Evolutionary conservation across 805 yeast species (phyloP).

Genomic region (Nakazawaea molendinolei): DNA sequence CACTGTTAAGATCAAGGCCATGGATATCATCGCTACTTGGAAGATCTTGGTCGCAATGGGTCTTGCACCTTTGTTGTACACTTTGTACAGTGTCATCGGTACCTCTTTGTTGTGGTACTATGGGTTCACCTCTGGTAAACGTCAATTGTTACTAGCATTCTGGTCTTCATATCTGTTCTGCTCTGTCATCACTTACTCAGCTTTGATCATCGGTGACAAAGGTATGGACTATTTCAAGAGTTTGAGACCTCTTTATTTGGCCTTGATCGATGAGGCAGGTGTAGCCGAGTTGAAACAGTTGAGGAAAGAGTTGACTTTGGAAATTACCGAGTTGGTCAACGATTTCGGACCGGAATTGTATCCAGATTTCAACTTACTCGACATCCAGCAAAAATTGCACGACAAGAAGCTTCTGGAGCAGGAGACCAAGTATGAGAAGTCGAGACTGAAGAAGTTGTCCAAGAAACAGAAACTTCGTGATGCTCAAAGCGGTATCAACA

Average conservation of each 20-base stretch:
- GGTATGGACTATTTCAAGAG: conserved; percentile 88
- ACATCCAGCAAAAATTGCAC: conserved; percentile 34
- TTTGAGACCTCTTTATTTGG: conserved; percentile 69
- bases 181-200: conserved; percentile 77
- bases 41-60: conserved; percentile 86
- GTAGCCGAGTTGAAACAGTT: conserved; percentile 51
- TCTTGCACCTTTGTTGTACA: conserved; percentile 80
- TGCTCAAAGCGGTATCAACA: conserved; percentile 22
- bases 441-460: conserved; percentile 6
- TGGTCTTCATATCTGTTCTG: conserved; percentile 56
- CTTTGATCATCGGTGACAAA: conserved; percentile 84
- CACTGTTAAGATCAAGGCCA: conserved; percentile 84
- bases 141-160: conserved; percentile 18
- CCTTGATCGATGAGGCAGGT: conserved; percentile 52
- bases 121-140: conserved; percentile 2
- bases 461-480: conserved; percentile 20
- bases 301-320: conserved; percentile 56
- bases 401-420: conserved; percentile 24
- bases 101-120: conserved; percentile 25
- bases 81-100: conserved; percentile 67
- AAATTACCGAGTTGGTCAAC: conserved; percentile 76
- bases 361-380: conserved; percentile 71
- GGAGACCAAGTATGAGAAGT: conserved; percentile 2
- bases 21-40: conserved; percentile 97
- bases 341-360: conserved; percentile 76